Evolutionary conservation across 306 rosid species (phyloP).

Genomic region (Lagenaria siceraria): DNA sequence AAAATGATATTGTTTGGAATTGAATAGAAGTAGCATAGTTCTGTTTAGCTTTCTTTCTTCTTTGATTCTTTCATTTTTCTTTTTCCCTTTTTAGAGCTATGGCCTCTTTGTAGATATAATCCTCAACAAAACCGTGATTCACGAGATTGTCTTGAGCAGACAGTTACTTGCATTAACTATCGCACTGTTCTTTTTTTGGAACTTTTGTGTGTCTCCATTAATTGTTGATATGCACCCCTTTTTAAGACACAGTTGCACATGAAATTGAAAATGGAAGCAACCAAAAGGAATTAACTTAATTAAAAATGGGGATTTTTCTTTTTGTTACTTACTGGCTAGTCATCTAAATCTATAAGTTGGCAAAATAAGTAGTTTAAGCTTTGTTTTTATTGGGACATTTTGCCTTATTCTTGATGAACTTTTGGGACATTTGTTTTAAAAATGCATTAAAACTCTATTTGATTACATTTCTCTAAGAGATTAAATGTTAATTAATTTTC

Average conservation of each 20-base stretch:
- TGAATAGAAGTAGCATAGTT: neutral
- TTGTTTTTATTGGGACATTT: neutral
- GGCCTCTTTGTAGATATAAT: conserved; percentile 29
- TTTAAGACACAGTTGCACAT: conserved; percentile 8
- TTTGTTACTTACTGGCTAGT: conserved; percentile 5
- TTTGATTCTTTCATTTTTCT: neutral
- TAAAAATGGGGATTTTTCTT: neutral
- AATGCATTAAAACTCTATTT: neutral
- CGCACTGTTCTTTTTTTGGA: conserved; percentile 18
- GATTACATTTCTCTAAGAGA: neutral
- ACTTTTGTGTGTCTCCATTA: conserved; percentile 36
- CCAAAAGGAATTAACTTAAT: neutral
- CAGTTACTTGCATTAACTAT: conserved; percentile 56
- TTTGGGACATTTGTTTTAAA: neutral
- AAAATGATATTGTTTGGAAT: neutral
- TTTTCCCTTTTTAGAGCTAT: conserved; percentile 15
- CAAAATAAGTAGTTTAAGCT: neutral
- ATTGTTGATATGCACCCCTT: conserved; percentile 16
- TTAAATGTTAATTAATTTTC: neutral
- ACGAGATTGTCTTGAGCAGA: conserved; percentile 54
- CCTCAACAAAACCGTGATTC: conserved; percentile 63
- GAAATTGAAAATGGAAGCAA: conserved; percentile 14
- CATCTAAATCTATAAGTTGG: no score
- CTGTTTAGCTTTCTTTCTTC: neutral
- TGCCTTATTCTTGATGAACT: neutral